These are phyloP conservation scores for Zygoascus hellenicus DNA, from an alignment of 1,139 yeast genomes.

Conservation along the genomic window DNA sequence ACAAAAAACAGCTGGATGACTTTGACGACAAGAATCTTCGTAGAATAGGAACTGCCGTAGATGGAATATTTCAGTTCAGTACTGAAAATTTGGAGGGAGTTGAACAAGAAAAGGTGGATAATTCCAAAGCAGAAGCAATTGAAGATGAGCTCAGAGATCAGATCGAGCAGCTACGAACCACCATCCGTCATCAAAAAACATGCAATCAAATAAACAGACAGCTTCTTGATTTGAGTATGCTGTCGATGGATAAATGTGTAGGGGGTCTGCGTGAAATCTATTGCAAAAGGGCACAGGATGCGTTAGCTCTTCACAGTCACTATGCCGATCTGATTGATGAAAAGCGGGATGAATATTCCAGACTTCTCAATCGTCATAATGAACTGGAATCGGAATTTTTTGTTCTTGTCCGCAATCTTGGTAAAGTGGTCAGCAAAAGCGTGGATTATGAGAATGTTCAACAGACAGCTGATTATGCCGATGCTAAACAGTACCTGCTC, in stretches of 20 bases:
- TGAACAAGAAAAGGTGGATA: conserved; percentile 1
- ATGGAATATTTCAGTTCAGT: not conserved
- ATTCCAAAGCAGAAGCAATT: conserved; percentile 11
- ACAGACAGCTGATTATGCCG: conserved; percentile 12
- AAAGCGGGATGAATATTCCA: conserved; percentile 23
- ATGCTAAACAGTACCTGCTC: conserved; percentile 7
- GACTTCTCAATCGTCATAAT: conserved; percentile 22
- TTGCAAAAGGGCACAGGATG: conserved; percentile 22
- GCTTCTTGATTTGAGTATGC: conserved; percentile 20
- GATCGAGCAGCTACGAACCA: conserved; percentile 16
- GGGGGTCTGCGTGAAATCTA: conserved; percentile 22
- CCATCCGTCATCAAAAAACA: conserved; percentile 14
- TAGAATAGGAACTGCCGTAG: not conserved
- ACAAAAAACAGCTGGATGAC: conserved; percentile 13
- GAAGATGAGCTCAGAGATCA: conserved; percentile 12
- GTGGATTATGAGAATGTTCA: conserved; percentile 11
- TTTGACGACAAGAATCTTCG: conserved; percentile 1
- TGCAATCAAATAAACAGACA: conserved; percentile 20
- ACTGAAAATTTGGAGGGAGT: not conserved
- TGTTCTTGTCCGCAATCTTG: conserved; percentile 21
- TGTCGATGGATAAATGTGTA: conserved; percentile 23
- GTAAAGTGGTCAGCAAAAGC: conserved; percentile 17
- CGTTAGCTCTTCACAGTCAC: conserved; percentile 23
- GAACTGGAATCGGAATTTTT: conserved; percentile 22
- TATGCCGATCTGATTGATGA: conserved; percentile 23